Evolutionary conservation across 2,329 filamentous ascomycete genomes (phyloP).

Genomic region (Plectosphaerella sp.): DNA sequence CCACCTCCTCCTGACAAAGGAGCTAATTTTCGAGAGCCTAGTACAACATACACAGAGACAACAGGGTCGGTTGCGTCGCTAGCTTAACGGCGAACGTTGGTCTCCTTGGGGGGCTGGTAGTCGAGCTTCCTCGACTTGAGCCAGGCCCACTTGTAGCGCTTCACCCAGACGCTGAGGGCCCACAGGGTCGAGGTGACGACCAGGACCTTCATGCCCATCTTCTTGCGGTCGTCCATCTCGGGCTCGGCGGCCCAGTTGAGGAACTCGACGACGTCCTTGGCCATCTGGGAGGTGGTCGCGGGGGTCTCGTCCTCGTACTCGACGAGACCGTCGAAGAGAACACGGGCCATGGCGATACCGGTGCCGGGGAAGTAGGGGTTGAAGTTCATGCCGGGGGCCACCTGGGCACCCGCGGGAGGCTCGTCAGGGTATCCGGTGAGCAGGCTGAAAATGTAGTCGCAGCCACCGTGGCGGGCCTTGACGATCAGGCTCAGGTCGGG

Average conservation of each 20-base stretch:
- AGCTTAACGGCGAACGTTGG: slow-evolving; percentile 41
- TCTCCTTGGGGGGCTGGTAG: slow-evolving; percentile 70
- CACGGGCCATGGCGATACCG: slow-evolving; percentile 97
- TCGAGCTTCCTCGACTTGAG: slow-evolving; percentile 93
- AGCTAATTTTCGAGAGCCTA: slow-evolving; percentile 30
- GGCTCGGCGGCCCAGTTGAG: slow-evolving; percentile 99
- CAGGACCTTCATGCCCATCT: slow-evolving; percentile 97
- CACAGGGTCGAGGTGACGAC: slow-evolving; percentile 74
- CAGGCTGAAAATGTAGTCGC: slow-evolving; percentile 97
- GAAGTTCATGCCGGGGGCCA: slow-evolving; percentile 94
- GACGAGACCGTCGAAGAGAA: slow-evolving; percentile 93
- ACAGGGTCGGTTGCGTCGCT: slow-evolving; percentile 5
- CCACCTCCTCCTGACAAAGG: slow-evolving; percentile 36
- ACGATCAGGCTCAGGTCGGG: slow-evolving; percentile 96
- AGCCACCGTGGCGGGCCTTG: slow-evolving; percentile 96
- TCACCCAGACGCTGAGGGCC: slow-evolving; percentile 91
- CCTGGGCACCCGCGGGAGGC: slow-evolving; percentile 79
- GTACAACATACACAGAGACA: slow-evolving; percentile 22
- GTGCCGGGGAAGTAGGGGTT: slow-evolving; percentile 99
- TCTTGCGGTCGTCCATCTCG: slow-evolving; percentile 99
- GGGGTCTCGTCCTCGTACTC: slow-evolving; percentile 97
- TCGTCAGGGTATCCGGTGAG: slow-evolving; percentile 98
- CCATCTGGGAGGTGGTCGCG: slow-evolving; percentile 96
- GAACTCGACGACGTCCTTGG: slow-evolving; percentile 98
- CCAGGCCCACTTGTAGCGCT: slow-evolving; percentile 98